Percentiles rank a stretch among this genome's conserved stretches.
These are phyloP conservation scores for Euclidium syriacum DNA, from an alignment of 345 rosid genomes.

Conservation along the genomic window DNA sequence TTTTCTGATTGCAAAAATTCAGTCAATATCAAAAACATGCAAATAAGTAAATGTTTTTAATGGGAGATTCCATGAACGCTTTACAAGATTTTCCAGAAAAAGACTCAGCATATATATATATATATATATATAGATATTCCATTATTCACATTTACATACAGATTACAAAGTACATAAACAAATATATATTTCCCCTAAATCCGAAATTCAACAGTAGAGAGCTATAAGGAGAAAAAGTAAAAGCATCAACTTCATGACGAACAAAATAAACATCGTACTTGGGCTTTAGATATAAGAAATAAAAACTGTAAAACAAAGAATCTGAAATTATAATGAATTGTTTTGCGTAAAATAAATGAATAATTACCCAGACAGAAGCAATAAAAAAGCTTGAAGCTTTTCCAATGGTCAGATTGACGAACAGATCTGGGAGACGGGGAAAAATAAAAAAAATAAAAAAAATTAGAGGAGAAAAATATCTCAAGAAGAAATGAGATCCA, in stretches of 20 bases:
- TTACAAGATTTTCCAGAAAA: conserved; percentile 9
- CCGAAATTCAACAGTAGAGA: conserved; percentile 6
- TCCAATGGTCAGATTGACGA: conserved; percentile 11
- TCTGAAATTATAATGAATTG: not conserved
- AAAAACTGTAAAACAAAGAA: not conserved
- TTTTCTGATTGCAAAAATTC: not conserved
- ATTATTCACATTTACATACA: not conserved
- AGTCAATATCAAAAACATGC: conserved; percentile 17
- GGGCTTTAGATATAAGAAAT: not conserved
- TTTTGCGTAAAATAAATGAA: not conserved
- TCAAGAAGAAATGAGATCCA: conserved; percentile 26
- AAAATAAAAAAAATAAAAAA: not conserved
- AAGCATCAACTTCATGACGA: conserved; percentile 26
- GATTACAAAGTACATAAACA: not conserved
- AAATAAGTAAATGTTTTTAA: conserved; percentile 10
- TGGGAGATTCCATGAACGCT: conserved; percentile 4
- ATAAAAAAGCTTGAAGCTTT: conserved; percentile 19
- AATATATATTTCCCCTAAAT: conserved; percentile 4
- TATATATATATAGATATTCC: too few species aligned
- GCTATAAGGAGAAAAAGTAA: conserved; percentile 22
- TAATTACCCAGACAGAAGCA: conserved; percentile 4
- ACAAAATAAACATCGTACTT: conserved; percentile 14
- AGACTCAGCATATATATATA: not conserved
- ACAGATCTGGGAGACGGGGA: conserved; percentile 30
- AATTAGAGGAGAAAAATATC: not conserved